Percentiles rank a stretch among this genome's conserved stretches.
These are phyloP conservation scores for Apophysomyces elegans DNA, from an alignment of 371 early-diverging fungal genomes.

Conservation along the genomic window DNA sequence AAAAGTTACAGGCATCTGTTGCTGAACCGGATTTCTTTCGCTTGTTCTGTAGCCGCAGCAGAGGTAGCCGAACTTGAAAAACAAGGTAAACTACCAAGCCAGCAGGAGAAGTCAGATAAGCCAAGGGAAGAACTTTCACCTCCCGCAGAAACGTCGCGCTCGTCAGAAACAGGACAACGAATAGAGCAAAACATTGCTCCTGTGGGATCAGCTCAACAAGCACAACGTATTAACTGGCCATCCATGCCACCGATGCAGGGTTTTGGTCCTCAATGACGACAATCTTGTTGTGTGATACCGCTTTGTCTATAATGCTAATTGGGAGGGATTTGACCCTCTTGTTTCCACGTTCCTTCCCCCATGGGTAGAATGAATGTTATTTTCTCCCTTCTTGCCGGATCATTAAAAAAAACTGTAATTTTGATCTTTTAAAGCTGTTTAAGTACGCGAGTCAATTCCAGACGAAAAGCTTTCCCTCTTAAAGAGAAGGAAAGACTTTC, in stretches of 20 bases:
- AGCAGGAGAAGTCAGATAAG: background rate
- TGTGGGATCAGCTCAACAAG: conserved; percentile 12
- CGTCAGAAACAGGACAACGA: background rate
- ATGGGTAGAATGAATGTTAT: too few species aligned
- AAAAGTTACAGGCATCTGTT: background rate
- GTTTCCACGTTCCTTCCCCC: background rate
- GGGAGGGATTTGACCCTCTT: too few species aligned
- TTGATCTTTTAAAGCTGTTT: too few species aligned
- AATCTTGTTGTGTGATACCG: background rate
- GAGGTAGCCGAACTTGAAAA: conserved; percentile 66
- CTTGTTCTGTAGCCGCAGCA: conserved; percentile 47
- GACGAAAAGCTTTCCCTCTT: too few species aligned
- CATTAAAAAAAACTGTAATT: too few species aligned
- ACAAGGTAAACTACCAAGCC: conserved; percentile 32
- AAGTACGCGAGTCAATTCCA: too few species aligned
- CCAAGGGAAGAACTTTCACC: background rate
- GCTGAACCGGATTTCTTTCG: background rate
- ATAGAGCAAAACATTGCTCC: conserved; percentile 6
- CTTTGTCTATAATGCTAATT: background rate
- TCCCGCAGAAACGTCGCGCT: background rate
- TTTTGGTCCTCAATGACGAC: conserved; percentile 3
- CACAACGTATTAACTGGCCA: background rate
- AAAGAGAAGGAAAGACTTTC: too few species aligned
- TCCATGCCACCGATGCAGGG: conserved; percentile 13
- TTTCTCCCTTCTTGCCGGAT: too few species aligned